phyloP scores from a whole-genome alignment of 2,329 filamentous ascomycete species.

The Mycosphaerella sp. region DNA sequence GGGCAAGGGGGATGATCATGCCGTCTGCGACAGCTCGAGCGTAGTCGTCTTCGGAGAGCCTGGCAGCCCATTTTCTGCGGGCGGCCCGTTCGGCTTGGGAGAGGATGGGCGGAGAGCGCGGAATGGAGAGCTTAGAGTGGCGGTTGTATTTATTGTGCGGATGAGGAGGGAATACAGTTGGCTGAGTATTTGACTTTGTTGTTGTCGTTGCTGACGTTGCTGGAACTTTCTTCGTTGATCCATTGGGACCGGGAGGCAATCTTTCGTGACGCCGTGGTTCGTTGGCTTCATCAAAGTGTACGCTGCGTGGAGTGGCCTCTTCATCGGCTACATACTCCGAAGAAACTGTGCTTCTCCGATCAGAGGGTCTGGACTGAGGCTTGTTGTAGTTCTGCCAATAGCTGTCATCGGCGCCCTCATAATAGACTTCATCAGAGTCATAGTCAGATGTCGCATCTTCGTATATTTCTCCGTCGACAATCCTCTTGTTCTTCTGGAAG shows the following conservation, averaged over 20 bases:
- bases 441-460: not conserved
- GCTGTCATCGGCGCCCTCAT: not conserved
- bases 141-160: no score
- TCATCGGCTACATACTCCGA: not conserved
- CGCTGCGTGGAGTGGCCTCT: not conserved
- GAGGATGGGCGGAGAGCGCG: not conserved
- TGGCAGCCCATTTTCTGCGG: not conserved
- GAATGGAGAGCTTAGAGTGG: no score
- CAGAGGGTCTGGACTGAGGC: not conserved
- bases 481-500: no score
- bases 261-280: not conserved
- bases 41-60: not conserved
- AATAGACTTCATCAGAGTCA: not conserved
- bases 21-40: not conserved
- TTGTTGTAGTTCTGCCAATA: not conserved
- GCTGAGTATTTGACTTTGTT: not conserved
- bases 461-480: no score
- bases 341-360: not conserved
- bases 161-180: not conserved
- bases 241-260: not conserved
- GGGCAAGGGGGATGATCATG: not conserved
- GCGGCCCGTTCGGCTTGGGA: not conserved
- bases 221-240: not conserved
- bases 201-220: not conserved
- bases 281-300: not conserved